Conservation (phyloP, 352 stramenopile genomes). For the Phytopythium kandeliae region DNA sequence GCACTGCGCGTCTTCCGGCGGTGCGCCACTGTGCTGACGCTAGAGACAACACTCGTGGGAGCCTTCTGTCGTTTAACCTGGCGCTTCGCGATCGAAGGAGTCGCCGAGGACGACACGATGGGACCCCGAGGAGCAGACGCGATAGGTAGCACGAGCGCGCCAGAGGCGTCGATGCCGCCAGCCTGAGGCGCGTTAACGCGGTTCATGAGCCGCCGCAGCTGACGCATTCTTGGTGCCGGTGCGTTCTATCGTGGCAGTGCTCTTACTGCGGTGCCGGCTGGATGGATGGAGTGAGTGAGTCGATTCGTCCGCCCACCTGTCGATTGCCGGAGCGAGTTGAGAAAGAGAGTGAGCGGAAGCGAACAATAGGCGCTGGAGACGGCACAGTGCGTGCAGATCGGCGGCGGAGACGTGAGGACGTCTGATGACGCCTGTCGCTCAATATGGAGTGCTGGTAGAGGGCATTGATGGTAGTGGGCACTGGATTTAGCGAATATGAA, state of each 20-base stretch:
- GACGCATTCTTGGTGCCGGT: conserved; percentile 4
- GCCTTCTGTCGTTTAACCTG: not conserved
- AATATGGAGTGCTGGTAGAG: too few species aligned
- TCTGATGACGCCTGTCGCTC: too few species aligned
- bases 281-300: not conserved
- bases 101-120: not conserved
- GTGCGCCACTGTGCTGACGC: not conserved
- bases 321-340: not conserved
- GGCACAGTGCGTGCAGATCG: too few species aligned
- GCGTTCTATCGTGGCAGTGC: not conserved
- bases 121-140: conserved; percentile 1
- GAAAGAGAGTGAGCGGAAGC: not conserved
- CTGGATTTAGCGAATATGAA: too few species aligned
- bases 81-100: not conserved
- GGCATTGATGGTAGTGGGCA: too few species aligned
- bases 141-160: not conserved
- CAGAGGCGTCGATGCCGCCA: conserved; percentile 1
- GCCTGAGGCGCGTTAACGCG: not conserved
- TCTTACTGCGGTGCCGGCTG: not conserved
- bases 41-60: not conserved
- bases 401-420: too few species aligned
- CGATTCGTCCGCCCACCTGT: too few species aligned
- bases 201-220: conserved; percentile 1
- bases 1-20: conserved; percentile 3
- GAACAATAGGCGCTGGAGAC: too few species aligned